Conservation (phyloP, 805 yeast genomes). For the Saccharomycopsis sp. region DNA sequence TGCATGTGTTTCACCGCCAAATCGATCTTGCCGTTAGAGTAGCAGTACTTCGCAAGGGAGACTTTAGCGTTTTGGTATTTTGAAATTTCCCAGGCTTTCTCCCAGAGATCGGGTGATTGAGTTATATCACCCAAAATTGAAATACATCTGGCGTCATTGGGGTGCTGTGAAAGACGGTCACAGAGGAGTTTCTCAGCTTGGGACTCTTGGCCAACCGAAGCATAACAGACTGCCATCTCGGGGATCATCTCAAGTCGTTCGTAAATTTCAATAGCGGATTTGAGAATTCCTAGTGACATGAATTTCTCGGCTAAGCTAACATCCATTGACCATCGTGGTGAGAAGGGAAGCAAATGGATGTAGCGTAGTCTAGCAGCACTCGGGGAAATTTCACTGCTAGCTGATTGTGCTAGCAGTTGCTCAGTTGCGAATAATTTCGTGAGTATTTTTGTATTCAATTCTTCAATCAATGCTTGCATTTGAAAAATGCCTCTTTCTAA, state of each 20-base stretch:
- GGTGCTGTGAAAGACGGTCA: conserved; percentile 45
- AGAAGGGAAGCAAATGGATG: conserved; percentile 65
- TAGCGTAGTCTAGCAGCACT: conserved; percentile 54
- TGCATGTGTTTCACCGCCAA: conserved; percentile 61
- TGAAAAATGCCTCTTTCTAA: conserved; percentile 92
- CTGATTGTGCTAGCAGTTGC: conserved; percentile 13
- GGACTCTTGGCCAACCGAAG: conserved; percentile 68
- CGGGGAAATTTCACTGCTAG: conserved; percentile 27
- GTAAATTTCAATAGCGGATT: conserved; percentile 85
- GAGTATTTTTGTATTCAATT: conserved; percentile 62
- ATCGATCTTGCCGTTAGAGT: conserved; percentile 53
- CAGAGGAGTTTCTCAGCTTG: conserved; percentile 57
- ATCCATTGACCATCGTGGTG: conserved; percentile 86
- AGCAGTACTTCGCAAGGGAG: conserved; percentile 67
- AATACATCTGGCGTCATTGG: conserved; percentile 76
- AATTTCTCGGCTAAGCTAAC: conserved; percentile 75
- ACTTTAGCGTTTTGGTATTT: conserved; percentile 80
- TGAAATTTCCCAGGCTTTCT: conserved; percentile 80
- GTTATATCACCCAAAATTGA: conserved; percentile 82
- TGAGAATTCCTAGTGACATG: conserved; percentile 75
- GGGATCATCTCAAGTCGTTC: conserved; percentile 67
- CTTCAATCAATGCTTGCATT: conserved; percentile 87
- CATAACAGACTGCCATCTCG: conserved; percentile 87
- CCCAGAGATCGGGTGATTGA: conserved; percentile 72
- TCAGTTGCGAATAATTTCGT: conserved; percentile 42